Conservation (phyloP, 2,329 filamentous ascomycete genomes). For the Parascedosporium putredinis region DNA sequence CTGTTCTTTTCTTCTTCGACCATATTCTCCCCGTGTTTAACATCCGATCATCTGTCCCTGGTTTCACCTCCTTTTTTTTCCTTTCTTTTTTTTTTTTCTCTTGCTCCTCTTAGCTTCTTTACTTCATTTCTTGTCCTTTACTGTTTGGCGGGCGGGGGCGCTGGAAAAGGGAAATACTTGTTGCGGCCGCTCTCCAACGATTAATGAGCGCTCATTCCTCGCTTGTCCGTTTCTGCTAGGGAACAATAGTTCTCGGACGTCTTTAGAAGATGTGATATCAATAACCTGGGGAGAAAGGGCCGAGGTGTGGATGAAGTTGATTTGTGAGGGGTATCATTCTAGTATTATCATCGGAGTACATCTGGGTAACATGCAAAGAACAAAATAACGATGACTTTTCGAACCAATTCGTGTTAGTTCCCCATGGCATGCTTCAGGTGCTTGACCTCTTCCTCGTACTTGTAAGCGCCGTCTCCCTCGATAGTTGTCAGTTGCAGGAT, state of each 20-base stretch:
- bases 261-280: slow-evolving; percentile 1
- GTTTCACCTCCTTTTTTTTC: slow-evolving; percentile 13
- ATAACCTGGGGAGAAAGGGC: not conserved
- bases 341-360: not conserved
- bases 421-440: too few species aligned
- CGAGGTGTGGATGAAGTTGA: not conserved
- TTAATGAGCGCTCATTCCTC: not conserved
- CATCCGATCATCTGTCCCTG: slow-evolving; percentile 5
- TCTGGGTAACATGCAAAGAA: slow-evolving; percentile 8
- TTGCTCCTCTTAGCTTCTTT: too few species aligned
- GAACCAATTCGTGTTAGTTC: too few species aligned
- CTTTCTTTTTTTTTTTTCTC: slow-evolving; percentile 20
- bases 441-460: too few species aligned
- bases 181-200: slow-evolving; percentile 7
- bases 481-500: too few species aligned
- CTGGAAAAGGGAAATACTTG: slow-evolving; percentile 10
- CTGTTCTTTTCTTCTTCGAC: not conserved
- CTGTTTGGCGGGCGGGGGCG: slow-evolving; percentile 16
- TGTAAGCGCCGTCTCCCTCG: too few species aligned
- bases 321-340: not conserved
- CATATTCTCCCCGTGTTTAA: slow-evolving; percentile 9
- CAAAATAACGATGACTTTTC: not conserved
- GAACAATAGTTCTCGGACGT: not conserved
- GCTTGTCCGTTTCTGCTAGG: not conserved
- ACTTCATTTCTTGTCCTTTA: slow-evolving; percentile 22